phyloP scores from a whole-genome alignment of 2,329 filamentous ascomycete species.

The Didymella pinodella region DNA sequence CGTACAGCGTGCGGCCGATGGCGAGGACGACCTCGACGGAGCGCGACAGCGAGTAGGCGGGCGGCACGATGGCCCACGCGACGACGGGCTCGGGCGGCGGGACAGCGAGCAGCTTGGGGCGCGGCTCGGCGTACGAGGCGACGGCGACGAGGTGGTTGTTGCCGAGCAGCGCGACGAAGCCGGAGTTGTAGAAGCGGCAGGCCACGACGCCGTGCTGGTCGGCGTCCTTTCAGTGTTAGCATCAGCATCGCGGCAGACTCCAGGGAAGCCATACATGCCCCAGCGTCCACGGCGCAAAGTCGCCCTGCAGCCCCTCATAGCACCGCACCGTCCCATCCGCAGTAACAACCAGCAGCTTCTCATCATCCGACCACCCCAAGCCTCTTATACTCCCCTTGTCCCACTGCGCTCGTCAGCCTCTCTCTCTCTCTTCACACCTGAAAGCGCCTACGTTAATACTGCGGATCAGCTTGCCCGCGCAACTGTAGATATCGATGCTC shows the following conservation, averaged over 20 bases:
- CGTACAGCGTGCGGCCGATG: conserved; percentile 82
- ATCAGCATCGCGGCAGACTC: no score
- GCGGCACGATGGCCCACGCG: conserved; percentile 89
- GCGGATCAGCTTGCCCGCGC: conserved; percentile 85
- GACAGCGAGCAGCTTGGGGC: conserved; percentile 80
- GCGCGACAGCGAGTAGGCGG: conserved; percentile 85
- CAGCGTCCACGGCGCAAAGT: conserved; percentile 93
- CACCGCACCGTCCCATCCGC: conserved; percentile 89
- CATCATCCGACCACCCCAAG: conserved; percentile 95
- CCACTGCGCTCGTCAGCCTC: conserved; percentile 64
- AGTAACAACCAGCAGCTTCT: conserved; percentile 86
- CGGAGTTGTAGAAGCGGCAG: conserved; percentile 90
- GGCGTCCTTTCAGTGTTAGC: conserved; percentile 57
- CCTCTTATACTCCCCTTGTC: conserved; percentile 87
- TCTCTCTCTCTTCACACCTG: conserved; percentile 24
- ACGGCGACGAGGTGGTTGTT: conserved; percentile 90
- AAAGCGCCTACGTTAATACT: conserved; percentile 66
- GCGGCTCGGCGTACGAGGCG: conserved; percentile 87
- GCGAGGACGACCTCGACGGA: conserved; percentile 93
- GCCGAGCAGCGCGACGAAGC: conserved; percentile 89
- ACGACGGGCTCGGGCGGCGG: conserved; percentile 81
- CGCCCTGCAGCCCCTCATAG: conserved; percentile 89
- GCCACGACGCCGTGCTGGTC: conserved; percentile 86
- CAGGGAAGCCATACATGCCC: conserved; percentile 64
- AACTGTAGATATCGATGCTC: conserved; percentile 93